Evolutionary conservation across 2,329 filamentous ascomycete species (phyloP), one percentile per base, ranked within the genome.

Genomic region (Metarhizium rileyi): DNA sequence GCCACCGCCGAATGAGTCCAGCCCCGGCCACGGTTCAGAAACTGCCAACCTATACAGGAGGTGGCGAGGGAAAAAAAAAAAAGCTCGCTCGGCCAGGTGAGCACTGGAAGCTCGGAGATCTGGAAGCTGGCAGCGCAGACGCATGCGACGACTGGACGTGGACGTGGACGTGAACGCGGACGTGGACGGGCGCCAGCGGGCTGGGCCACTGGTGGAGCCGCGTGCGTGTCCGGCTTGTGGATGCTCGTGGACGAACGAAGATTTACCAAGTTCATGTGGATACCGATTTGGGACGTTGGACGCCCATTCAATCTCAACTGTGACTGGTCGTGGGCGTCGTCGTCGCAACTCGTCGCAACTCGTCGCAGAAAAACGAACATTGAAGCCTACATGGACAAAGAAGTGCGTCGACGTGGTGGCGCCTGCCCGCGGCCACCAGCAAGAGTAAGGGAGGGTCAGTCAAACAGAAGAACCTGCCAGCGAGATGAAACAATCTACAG

Each of bases 201-300:
- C 27, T 47, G 49, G 44, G 49, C 49, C 49, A 44, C 42, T 18
- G 44, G 44, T 47, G 44, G 48, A 47, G 44, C 28, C 38, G 38
- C 36, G 28, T 36, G 22, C 14, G 44, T 28, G 28, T 42, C 38
- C 38, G 22, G 38, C 38, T 42, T 25, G 20, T 42, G 22, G 38
- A 42, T 25, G 38, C 20, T 14, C 12, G 38, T 42, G 18, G 38
- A 25, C 5, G 38, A 25, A 42, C 20, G 38, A 42, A 25, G 22
- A 4, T n/a, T n/a, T n/a, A n/a, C n/a, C n/a, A n/a, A n/a, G n/a
- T n/a, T 22, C 10, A 10, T 42, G 38, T 42, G 38, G 38, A 25
- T 42, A 42, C 38, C 22, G 22, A 23, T 22, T 14, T 40, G 36
- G 36, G 20, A 40, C 36, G n/a, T 40, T 30, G n/a, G 5, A 40